Percentiles rank a stretch among this genome's conserved stretches.
Evolutionary conservation across 2,329 filamentous ascomycete genomes (phyloP).

Genomic region (Davidsoniella virescens): DNA sequence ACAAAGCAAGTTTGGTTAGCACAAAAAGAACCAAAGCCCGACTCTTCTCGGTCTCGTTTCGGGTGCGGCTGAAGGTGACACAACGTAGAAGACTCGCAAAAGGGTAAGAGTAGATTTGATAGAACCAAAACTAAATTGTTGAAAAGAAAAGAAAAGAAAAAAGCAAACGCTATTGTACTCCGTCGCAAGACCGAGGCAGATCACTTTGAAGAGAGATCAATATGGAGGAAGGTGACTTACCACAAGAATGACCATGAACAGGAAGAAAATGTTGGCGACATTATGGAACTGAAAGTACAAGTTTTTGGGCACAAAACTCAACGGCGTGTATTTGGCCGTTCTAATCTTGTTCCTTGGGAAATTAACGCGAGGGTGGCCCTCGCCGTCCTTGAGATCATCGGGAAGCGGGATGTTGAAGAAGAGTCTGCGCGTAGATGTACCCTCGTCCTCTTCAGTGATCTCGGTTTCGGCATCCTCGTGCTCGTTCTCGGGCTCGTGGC

Average conservation of each 20-base stretch:
- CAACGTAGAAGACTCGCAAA: no score
- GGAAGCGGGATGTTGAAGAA: conserved; percentile 83
- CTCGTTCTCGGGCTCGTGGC: conserved; percentile 20
- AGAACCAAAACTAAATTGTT: no score
- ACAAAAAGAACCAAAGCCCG: conserved; percentile 5
- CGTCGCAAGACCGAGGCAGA: no score
- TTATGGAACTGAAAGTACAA: conserved; percentile 97
- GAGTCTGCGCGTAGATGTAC: conserved; percentile 36
- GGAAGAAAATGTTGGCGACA: conserved; percentile 94
- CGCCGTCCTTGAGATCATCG: conserved; percentile 56
- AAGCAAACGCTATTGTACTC: conserved; percentile 1
- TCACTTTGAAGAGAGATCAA: background rate
- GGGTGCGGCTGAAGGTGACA: background rate
- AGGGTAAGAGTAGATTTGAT: conserved; percentile 10
- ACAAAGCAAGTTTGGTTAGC: conserved; percentile 15
- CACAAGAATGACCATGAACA: conserved; percentile 85
- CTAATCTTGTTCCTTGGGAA: conserved; percentile 92
- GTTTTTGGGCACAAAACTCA: conserved; percentile 94
- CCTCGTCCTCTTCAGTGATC: conserved; percentile 22
- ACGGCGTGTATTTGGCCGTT: conserved; percentile 89
- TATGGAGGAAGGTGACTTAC: conserved; percentile 38
- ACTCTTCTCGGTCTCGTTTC: background rate
- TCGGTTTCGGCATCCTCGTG: conserved; percentile 25
- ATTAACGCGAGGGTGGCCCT: conserved; percentile 52
- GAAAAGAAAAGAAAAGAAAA: background rate